phyloP scores from a whole-genome alignment of 2,329 filamentous ascomycete species.

The Cladobotryum protrusum region DNA sequence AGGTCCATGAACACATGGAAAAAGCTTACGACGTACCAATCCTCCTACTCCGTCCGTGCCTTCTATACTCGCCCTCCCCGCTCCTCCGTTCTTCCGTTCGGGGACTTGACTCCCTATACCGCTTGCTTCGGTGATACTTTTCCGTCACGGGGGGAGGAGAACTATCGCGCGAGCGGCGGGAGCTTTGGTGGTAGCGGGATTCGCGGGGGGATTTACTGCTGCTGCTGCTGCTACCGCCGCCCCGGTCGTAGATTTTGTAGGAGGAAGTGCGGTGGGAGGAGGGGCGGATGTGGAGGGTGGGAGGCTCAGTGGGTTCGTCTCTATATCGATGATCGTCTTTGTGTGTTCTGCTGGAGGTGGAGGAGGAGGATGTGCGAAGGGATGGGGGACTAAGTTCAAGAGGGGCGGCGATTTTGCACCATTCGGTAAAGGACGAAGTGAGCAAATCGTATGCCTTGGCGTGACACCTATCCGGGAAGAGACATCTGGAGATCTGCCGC shows the following conservation, averaged over 20 bases:
- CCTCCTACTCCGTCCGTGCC: not conserved
- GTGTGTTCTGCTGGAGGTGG: too few species aligned
- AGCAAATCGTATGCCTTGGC: slow-evolving; percentile 52
- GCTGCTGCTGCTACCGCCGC: not conserved
- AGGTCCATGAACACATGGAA: too few species aligned
- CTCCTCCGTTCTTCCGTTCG: too few species aligned
- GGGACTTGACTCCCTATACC: not conserved
- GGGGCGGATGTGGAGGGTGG: not conserved
- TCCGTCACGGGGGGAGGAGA: not conserved
- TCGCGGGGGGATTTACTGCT: slow-evolving; percentile 1
- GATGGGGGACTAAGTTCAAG: too few species aligned
- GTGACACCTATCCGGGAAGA: slow-evolving; percentile 60
- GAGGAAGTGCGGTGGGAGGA: not conserved
- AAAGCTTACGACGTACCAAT: not conserved
- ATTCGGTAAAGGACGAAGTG: slow-evolving; percentile 1
- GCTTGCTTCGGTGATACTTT: not conserved
- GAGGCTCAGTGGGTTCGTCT: not conserved
- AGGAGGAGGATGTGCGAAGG: not conserved
- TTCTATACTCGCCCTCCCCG: not conserved
- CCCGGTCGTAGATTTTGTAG: too few species aligned
- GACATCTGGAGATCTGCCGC: slow-evolving; percentile 66
- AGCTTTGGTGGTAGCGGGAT: not conserved
- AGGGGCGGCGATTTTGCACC: not conserved
- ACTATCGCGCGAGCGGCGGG: slow-evolving; percentile 5
- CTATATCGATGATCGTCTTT: too few species aligned